Evolutionary conservation across 2,329 filamentous ascomycete genomes (phyloP).

Genomic region (Colletotrichum eleusines): DNA sequence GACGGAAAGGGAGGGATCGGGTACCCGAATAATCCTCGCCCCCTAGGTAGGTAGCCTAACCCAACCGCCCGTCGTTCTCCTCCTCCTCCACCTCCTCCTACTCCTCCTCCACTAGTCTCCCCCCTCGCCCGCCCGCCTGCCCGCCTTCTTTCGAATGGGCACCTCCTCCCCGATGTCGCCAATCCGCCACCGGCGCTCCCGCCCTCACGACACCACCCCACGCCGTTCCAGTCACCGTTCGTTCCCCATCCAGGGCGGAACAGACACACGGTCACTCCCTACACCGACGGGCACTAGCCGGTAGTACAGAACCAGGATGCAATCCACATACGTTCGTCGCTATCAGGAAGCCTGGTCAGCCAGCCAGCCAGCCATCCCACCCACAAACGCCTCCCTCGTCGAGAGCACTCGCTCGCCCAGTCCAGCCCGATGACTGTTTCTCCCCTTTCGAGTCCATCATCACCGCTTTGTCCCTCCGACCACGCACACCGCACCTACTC

Average conservation of each 20-base stretch:
- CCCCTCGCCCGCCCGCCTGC: neutral
- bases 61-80: neutral
- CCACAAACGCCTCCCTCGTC: neutral
- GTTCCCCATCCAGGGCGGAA: neutral
- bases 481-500: neutral
- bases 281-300: constrained; percentile 17
- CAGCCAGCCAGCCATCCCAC: constrained; percentile 2
- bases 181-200: neutral
- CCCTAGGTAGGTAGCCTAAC: neutral
- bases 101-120: no score
- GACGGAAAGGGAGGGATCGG: neutral
- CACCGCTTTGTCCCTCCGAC: neutral
- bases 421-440: neutral
- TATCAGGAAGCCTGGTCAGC: neutral
- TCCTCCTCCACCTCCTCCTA: neutral
- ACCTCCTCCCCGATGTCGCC: neutral
- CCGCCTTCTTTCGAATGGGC: neutral
- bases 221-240: neutral
- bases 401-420: neutral
- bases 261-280: constrained; percentile 2
- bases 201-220: neutral
- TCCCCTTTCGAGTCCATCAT: neutral
- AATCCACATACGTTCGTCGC: neutral
- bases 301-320: neutral
- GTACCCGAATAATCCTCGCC: neutral